Base-by-base conservation (phyloP, 768 basidiomycete genomes). In the Psilocybe azurescens region DNA sequence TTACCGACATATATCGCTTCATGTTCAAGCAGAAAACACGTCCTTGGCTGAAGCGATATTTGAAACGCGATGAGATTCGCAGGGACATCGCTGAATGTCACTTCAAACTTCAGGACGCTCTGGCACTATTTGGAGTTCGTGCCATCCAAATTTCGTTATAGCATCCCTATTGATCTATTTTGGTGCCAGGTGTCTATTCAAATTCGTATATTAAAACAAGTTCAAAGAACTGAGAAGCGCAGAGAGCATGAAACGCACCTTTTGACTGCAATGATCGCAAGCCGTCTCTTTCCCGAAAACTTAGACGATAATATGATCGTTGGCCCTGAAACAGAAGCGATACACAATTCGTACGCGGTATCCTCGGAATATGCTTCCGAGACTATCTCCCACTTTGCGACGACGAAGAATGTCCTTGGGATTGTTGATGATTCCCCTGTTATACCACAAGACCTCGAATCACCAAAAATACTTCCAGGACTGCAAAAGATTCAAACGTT, bases 11-110 rank as follows among this genome's bases (percentile, higher is more conserved):
- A 3, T 75, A 78, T 44, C 64, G 69, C 2, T 83, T 93, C 65
- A 78, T 91, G 29, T 68, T 79, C 57, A 87, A 85, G 65, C 87
- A 91, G 64, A 76, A 79, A 14, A 78, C 84, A 46, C 78, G 90
- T 1, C 89, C 92, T 0, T 94, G 93, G 76, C 74, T 94, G 64
- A 91, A 91, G 73, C 81, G 91, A 3, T 94, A 91, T 69, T 79
- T 94, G 41, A 87, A 87, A 69, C 84, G 90, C 47, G 88, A 90
- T 41, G 90, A 93, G 64, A 88, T 88, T 30, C 69, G 81, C 14
- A 75, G 77, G 2, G 81, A 84, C 33, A 85, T 94, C 13, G 62
- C 72, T 0, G 77, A 59, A 1, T 87, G 88, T 55, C 84, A 88
- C 58, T 75, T 77, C 8, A 77, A 76, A 4, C 79, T 93, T 20